Percentiles rank a stretch among this genome's conserved stretches.
phyloP scores from a whole-genome alignment of 208 protist genomes.

The Trypanosoma mega region DNA sequence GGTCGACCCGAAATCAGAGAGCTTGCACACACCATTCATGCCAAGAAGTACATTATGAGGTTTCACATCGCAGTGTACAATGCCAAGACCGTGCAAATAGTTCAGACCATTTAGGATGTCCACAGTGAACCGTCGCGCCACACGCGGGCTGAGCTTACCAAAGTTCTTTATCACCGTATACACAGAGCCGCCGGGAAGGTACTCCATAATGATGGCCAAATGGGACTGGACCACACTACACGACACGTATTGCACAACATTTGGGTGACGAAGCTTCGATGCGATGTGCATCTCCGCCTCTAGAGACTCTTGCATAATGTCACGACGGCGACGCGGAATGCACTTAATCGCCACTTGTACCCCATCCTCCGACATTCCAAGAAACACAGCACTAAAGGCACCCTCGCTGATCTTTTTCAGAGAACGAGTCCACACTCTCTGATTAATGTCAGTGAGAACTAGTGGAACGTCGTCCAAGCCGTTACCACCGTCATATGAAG shows the following conservation, averaged over 20 bases:
- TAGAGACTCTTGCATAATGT: slow-evolving; percentile 59
- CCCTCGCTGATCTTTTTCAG: slow-evolving; percentile 62
- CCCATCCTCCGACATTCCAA: slow-evolving; percentile 69
- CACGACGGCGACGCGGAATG: slow-evolving; percentile 56
- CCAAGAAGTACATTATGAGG: slow-evolving; percentile 85
- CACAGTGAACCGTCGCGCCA: slow-evolving; percentile 67
- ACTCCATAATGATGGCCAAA: slow-evolving; percentile 86
- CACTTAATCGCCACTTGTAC: slow-evolving; percentile 84
- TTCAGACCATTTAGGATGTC: slow-evolving; percentile 75
- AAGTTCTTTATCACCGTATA: slow-evolving; percentile 71
- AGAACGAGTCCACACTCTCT: slow-evolving; percentile 57
- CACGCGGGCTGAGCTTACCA: slow-evolving; percentile 44
- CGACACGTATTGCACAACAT: slow-evolving; percentile 80
- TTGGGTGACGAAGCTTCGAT: slow-evolving; percentile 64
- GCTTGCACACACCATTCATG: slow-evolving; percentile 79
- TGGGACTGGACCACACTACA: slow-evolving; percentile 57
- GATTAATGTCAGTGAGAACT: slow-evolving; percentile 51
- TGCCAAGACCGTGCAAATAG: slow-evolving; percentile 72
- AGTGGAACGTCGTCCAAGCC: slow-evolving; percentile 43
- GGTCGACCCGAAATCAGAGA: slow-evolving; percentile 86
- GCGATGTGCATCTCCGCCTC: slow-evolving; percentile 63
- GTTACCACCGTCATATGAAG: slow-evolving; percentile 15
- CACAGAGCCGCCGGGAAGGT: slow-evolving; percentile 79
- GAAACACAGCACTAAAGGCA: slow-evolving; percentile 68
- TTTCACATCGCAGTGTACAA: slow-evolving; percentile 88